These are phyloP conservation scores for Hydnum rufescens DNA, from an alignment of 768 basidiomycete species.

Conservation along the genomic window DNA sequence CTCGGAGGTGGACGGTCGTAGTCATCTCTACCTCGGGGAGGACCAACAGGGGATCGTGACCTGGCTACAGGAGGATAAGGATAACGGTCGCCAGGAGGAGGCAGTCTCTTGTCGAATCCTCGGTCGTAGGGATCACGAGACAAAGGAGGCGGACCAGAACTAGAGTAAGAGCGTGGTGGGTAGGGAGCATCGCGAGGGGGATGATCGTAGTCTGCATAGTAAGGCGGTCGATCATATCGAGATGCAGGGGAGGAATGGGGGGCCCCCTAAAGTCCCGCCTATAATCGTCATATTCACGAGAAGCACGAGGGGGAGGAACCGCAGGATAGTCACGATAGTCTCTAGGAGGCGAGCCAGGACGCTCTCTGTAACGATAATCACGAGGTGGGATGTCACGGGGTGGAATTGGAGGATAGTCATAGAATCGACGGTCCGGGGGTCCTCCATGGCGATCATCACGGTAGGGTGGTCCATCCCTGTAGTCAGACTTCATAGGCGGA, in stretches of 20 bases:
- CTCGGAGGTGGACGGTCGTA: slow-evolving; percentile 32
- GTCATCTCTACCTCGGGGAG: slow-evolving; percentile 39
- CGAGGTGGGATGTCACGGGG: slow-evolving; percentile 3
- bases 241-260: slow-evolving; percentile 28
- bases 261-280: slow-evolving; percentile 27
- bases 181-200: slow-evolving; percentile 7
- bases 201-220: slow-evolving; percentile 15
- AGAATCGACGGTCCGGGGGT: slow-evolving; percentile 24
- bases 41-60: slow-evolving; percentile 29
- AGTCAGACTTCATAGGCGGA: not conserved
- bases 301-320: not conserved
- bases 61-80: slow-evolving; percentile 26
- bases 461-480: slow-evolving; percentile 14
- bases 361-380: slow-evolving; percentile 3
- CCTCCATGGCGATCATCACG: slow-evolving; percentile 34
- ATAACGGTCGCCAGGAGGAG: slow-evolving; percentile 24
- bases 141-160: slow-evolving; percentile 29
- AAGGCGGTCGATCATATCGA: slow-evolving; percentile 33
- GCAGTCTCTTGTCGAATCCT: slow-evolving; percentile 18
- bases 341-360: slow-evolving; percentile 32
- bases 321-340: slow-evolving; percentile 36
- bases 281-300: slow-evolving; percentile 37
- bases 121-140: slow-evolving; percentile 36
- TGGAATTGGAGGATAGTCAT: slow-evolving; percentile 9
- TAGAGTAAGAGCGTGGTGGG: slow-evolving; percentile 27